Evolutionary conservation across 2,329 filamentous ascomycete genomes (phyloP).

Genomic region (Pseudocercospora fijiensis): DNA sequence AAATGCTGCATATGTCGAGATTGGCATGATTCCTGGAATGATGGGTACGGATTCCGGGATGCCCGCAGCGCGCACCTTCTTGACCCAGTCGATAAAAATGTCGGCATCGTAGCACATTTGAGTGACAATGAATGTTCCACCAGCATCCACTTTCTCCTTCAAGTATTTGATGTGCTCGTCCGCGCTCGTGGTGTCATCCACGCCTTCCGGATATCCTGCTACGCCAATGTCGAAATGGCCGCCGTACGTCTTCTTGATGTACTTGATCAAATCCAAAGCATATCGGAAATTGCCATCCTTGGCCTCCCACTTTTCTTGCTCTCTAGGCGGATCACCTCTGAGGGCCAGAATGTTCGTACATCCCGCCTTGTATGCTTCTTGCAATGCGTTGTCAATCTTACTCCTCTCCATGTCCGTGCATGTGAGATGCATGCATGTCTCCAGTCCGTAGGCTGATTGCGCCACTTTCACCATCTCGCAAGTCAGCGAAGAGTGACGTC

Average conservation of each 20-base stretch:
- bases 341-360: slow-evolving; percentile 97
- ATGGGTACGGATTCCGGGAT: slow-evolving; percentile 71
- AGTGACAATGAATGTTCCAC: slow-evolving; percentile 89
- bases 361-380: slow-evolving; percentile 85
- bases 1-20: slow-evolving; percentile 93
- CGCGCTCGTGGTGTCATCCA: slow-evolving; percentile 86
- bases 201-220: slow-evolving; percentile 93
- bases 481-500: slow-evolving; percentile 84
- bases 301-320: slow-evolving; percentile 90
- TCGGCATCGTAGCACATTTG: slow-evolving; percentile 99
- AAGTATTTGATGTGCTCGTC: slow-evolving; percentile 84
- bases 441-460: slow-evolving; percentile 90
- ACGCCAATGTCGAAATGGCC: slow-evolving; percentile 97
- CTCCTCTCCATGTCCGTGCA: slow-evolving; percentile 96
- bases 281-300: slow-evolving; percentile 80
- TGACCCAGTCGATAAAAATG: slow-evolving; percentile 88
- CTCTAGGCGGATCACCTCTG: slow-evolving; percentile 87
- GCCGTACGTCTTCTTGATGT: slow-evolving; percentile 76
- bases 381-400: slow-evolving; percentile 85
- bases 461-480: slow-evolving; percentile 97
- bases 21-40: slow-evolving; percentile 86
- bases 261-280: slow-evolving; percentile 83
- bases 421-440: slow-evolving; percentile 98
- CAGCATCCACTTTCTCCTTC: slow-evolving; percentile 95
- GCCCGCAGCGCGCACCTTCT: slow-evolving; percentile 78